Percentiles rank a stretch among this genome's conserved stretches.
phyloP scores from a whole-genome alignment of 2,329 filamentous ascomycete genomes.

The Paecilomyces niveus region DNA sequence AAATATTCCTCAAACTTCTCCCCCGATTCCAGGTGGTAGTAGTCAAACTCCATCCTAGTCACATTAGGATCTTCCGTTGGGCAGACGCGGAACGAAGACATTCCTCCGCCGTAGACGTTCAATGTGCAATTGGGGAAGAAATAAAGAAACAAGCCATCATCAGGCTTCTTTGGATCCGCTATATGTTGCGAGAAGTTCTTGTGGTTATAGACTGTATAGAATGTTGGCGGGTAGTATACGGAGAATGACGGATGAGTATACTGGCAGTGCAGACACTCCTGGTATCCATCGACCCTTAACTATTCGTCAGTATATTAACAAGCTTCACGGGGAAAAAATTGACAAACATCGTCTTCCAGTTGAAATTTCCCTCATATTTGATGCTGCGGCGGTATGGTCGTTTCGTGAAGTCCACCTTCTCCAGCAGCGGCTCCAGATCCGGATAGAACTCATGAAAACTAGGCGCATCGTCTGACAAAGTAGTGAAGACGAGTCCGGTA shows the following conservation, averaged over 20 bases:
- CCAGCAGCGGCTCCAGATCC: conserved; percentile 43
- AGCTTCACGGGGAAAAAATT: too few species aligned
- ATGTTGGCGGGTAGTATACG: conserved; percentile 48
- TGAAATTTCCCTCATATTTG: conserved; percentile 51
- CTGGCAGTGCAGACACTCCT: conserved; percentile 53
- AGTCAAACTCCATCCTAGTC: conserved; percentile 53
- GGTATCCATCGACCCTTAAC: conserved; percentile 47
- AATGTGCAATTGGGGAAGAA: conserved; percentile 53
- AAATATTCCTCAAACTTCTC: conserved; percentile 53
- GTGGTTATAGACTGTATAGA: conserved; percentile 49
- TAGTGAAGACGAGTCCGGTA: conserved; percentile 48
- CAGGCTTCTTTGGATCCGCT: conserved; percentile 45
- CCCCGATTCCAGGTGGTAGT: conserved; percentile 45
- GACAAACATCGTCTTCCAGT: conserved; percentile 52
- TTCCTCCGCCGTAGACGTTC: conserved; percentile 53
- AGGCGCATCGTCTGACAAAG: conserved; percentile 42
- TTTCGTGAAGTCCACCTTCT: conserved; percentile 47
- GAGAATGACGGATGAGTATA: conserved; percentile 53
- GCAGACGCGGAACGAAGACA: conserved; percentile 51
- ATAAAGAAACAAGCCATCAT: conserved; percentile 51
- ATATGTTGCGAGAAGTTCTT: conserved; percentile 51
- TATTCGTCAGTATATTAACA: not conserved
- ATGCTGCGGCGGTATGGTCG: conserved; percentile 47
- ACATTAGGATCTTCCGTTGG: conserved; percentile 44
- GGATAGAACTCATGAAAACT: conserved; percentile 49